phyloP scores from a whole-genome alignment of 345 rosid species.

The thale cress (Arabidopsis thaliana) region DNA sequence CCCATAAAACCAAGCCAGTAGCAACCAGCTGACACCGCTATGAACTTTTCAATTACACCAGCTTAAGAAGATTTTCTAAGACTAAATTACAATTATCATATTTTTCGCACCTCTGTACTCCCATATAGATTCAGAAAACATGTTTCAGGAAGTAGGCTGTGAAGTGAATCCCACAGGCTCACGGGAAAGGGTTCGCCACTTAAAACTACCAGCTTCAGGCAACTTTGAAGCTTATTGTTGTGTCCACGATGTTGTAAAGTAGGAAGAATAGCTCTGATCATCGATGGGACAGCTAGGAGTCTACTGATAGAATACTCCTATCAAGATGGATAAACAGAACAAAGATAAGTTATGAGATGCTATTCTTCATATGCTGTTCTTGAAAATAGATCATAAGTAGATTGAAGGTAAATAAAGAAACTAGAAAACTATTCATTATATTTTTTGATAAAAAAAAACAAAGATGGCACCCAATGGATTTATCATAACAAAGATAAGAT shows the following conservation, averaged over 20 bases:
- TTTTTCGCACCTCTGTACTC: slow-evolving; percentile 83
- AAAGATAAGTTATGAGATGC: no score
- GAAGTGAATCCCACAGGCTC: slow-evolving; percentile 78
- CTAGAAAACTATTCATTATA: slow-evolving; percentile 31
- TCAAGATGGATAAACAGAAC: slow-evolving; percentile 31
- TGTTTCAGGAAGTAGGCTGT: slow-evolving; percentile 65
- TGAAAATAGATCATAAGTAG: slow-evolving; percentile 13
- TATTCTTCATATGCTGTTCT: background rate
- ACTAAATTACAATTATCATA: slow-evolving; percentile 3
- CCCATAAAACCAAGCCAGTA: slow-evolving; percentile 16
- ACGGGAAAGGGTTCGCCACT: slow-evolving; percentile 89
- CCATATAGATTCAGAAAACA: slow-evolving; percentile 87
- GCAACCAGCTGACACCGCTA: slow-evolving; percentile 13
- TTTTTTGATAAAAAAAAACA: no score
- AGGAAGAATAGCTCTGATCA: slow-evolving; percentile 77
- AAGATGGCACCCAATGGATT: slow-evolving; percentile 13
- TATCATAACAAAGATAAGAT: slow-evolving; percentile 3
- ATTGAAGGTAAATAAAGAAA: slow-evolving; percentile 14
- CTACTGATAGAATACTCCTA: slow-evolving; percentile 83
- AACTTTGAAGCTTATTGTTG: slow-evolving; percentile 47
- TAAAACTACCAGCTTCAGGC: slow-evolving; percentile 74
- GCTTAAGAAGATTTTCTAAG: slow-evolving; percentile 12
- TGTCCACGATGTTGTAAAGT: slow-evolving; percentile 57
- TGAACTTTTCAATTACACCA: slow-evolving; percentile 2
- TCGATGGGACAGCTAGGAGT: slow-evolving; percentile 80